phyloP scores from a whole-genome alignment of 1,139 yeast genomes.

The Williopsis jadinii region DNA sequence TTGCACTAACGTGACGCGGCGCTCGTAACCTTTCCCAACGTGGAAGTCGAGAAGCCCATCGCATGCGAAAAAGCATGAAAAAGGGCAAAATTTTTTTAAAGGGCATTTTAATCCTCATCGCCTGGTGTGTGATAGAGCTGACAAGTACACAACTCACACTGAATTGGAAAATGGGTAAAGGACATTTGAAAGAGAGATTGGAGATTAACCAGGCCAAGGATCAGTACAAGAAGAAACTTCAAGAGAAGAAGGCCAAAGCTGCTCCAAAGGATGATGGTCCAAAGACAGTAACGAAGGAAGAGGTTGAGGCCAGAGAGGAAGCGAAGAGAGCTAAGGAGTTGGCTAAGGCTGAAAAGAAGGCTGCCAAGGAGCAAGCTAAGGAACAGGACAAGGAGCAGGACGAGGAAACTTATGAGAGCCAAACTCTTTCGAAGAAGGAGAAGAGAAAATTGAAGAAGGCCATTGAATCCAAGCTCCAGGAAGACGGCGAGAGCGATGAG shows the following conservation, averaged over 20 bases:
- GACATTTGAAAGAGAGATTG: constrained; percentile 28
- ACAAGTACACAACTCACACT: too few species aligned
- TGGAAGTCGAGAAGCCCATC: too few species aligned
- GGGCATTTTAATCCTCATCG: too few species aligned
- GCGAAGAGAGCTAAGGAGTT: constrained; percentile 6
- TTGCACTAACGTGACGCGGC: too few species aligned
- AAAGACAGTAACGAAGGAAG: constrained; percentile 29
- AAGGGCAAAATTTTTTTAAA: too few species aligned
- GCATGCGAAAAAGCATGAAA: too few species aligned
- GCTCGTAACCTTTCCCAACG: too few species aligned
- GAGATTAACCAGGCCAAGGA: constrained; percentile 23
- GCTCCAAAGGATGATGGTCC: constrained; percentile 24
- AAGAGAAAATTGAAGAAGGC: constrained; percentile 55
- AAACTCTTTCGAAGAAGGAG: constrained; percentile 51
- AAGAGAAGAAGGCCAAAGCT: constrained; percentile 18
- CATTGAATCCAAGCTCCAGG: constrained; percentile 23
- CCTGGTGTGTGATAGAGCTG: too few species aligned
- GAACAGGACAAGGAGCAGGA: constrained; percentile 22
- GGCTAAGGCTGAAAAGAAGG: constrained; percentile 14
- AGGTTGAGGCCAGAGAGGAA: constrained; percentile 18
- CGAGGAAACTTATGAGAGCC: constrained; percentile 35
- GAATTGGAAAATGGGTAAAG: constrained; percentile 27
- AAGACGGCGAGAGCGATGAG: constrained; percentile 18
- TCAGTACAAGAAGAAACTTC: constrained; percentile 20
- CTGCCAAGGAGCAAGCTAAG: constrained; percentile 7